Evolutionary conservation across 306 rosid species (phyloP).

Genomic region (Myrica gale): DNA sequence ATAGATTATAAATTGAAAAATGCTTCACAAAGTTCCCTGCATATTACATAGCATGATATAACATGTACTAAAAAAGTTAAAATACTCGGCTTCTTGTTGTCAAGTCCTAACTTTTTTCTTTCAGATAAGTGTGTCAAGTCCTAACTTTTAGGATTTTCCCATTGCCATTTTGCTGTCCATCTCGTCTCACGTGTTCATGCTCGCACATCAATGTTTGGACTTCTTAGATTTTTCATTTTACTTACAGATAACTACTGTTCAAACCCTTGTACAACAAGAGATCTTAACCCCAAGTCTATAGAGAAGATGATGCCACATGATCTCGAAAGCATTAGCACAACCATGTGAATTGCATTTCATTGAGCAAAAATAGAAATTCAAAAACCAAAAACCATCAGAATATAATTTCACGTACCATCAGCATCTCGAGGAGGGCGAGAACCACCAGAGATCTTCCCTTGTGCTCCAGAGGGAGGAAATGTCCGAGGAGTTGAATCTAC

Average conservation of each 20-base stretch:
- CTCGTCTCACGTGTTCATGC: background rate
- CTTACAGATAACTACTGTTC: background rate
- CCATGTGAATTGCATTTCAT: background rate
- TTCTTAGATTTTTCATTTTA: background rate
- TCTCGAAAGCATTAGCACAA: background rate
- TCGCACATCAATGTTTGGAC: too few species aligned
- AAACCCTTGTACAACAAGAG: background rate
- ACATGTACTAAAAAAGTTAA: too few species aligned
- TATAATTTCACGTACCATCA: constrained; percentile 49
- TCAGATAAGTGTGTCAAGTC: too few species aligned
- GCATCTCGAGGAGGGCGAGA: constrained; percentile 83
- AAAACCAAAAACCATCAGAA: background rate
- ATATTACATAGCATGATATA: too few species aligned
- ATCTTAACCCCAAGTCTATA: background rate
- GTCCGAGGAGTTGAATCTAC: constrained; percentile 87
- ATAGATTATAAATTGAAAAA: background rate
- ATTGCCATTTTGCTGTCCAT: background rate
- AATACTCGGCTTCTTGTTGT: too few species aligned
- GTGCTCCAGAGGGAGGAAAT: constrained; percentile 82
- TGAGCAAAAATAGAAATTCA: too few species aligned
- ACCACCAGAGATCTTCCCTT: constrained; percentile 77
- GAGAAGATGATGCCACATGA: background rate
- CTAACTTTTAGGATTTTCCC: background rate
- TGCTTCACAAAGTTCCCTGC: background rate
- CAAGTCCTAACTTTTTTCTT: too few species aligned